phyloP scores from a whole-genome alignment of 306 rosid species.

The Vigna reflexopilosa region DNA sequence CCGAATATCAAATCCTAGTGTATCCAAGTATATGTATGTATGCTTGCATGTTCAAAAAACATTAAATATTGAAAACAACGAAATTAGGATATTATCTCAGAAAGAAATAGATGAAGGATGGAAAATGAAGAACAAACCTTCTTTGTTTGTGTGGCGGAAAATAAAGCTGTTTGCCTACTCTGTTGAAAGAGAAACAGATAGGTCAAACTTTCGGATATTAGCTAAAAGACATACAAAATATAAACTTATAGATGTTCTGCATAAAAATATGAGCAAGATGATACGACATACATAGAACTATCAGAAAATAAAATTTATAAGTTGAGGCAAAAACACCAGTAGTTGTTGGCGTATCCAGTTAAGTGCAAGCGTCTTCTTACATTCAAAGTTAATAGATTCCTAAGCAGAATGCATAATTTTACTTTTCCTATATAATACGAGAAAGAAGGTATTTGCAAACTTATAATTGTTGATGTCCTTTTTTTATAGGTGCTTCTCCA shows the following conservation, averaged over 20 bases:
- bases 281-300: not conserved
- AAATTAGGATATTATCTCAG: not conserved
- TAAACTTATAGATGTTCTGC: not conserved
- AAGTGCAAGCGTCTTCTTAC: conserved; percentile 18
- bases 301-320: not conserved
- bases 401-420: not conserved
- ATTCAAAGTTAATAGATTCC: conserved; percentile 12
- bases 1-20: not conserved
- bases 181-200: conserved; percentile 56
- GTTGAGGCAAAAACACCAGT: conserved; percentile 21
- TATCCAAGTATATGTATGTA: not conserved
- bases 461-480: not conserved
- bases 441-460: not conserved
- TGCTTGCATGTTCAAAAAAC: not conserved
- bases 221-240: not conserved
- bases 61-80: conserved; percentile 1
- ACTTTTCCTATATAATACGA: conserved; percentile 10
- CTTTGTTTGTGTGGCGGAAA: conserved; percentile 96
- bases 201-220: conserved; percentile 30
- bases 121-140: conserved; percentile 64
- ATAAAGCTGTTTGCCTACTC: conserved; percentile 92
- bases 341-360: not conserved
- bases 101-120: conserved; percentile 3
- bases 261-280: conserved; percentile 11
- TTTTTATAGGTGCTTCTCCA: conserved; percentile 13